Evolutionary conservation across 2,329 filamentous ascomycete species (phyloP).

Genomic region (Fusarium verrucosum): DNA sequence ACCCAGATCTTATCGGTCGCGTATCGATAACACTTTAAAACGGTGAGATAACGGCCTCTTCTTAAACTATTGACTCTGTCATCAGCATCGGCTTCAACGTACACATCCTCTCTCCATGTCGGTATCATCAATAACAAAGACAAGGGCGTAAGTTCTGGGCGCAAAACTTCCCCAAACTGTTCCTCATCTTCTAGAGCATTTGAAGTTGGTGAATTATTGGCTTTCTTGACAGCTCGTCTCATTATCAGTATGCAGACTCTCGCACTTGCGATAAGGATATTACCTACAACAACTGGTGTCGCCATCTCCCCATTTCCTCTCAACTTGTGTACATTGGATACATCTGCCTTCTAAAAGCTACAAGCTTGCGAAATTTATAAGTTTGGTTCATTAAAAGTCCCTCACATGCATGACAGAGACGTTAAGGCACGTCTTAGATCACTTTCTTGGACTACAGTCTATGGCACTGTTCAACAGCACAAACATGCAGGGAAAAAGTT

Average conservation of each 20-base stretch:
- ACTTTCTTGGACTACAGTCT: too few relatives aligned
- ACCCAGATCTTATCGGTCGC: neutral
- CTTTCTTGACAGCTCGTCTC: neutral
- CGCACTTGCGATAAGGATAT: fast-evolving
- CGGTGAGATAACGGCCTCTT: too few relatives aligned
- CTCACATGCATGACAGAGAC: too few relatives aligned
- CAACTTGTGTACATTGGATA: neutral
- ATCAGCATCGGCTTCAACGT: neutral
- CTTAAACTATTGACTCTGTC: too few relatives aligned
- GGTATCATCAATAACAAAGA: slow-evolving; percentile 4
- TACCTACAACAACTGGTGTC: neutral
- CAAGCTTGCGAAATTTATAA: too few relatives aligned
- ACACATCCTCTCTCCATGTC: too few relatives aligned
- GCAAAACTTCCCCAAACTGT: slow-evolving; percentile 6
- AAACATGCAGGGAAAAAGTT: too few relatives aligned
- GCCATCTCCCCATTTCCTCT: neutral
- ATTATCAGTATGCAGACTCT: neutral
- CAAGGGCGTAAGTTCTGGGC: neutral
- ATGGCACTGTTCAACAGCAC: too few relatives aligned
- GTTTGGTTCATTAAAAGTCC: too few relatives aligned
- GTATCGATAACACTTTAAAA: neutral
- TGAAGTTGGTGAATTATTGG: neutral
- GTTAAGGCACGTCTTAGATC: too few relatives aligned
- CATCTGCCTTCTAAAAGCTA: too few relatives aligned
- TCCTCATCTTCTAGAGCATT: neutral